These are phyloP conservation scores for Penicillium sp. DNA, from an alignment of 2,329 filamentous ascomycete genomes.

Conservation along the genomic window DNA sequence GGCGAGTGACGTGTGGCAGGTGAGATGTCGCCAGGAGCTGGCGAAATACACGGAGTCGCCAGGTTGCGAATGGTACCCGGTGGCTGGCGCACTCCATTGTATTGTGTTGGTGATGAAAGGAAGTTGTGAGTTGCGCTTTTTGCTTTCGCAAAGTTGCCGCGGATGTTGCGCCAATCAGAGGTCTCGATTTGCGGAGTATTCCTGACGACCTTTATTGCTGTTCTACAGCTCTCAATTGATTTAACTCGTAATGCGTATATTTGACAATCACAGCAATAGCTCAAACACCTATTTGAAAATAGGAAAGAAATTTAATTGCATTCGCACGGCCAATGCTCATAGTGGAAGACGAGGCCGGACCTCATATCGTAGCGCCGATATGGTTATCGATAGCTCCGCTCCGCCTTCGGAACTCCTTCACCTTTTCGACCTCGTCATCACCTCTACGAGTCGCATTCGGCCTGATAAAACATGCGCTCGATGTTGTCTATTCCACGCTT, in stretches of 20 bases:
- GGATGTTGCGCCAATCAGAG: conserved; percentile 15
- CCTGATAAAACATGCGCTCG: conserved; percentile 24
- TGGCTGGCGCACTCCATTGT: conserved; percentile 29
- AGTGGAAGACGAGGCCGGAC: neutral
- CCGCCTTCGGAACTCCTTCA: conserved; percentile 3
- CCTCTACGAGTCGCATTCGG: neutral
- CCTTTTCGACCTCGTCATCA: neutral
- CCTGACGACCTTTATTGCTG: neutral
- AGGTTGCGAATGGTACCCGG: conserved; percentile 31
- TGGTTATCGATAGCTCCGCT: conserved; percentile 17
- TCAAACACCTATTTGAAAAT: neutral
- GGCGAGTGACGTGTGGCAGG: conserved; percentile 1
- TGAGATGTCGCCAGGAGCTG: conserved; percentile 13
- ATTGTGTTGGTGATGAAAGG: neutral
- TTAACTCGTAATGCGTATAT: too few species aligned
- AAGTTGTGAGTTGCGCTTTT: conserved; percentile 1
- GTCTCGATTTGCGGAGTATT: conserved; percentile 17
- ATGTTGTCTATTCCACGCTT: conserved; percentile 23
- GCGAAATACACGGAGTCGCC: conserved; percentile 30
- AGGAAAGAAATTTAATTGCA: neutral
- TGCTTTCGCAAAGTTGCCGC: neutral
- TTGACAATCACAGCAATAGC: too few species aligned
- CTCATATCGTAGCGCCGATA: conserved; percentile 19
- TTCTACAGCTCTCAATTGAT: neutral
- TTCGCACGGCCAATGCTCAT: neutral